Evolutionary conservation across 2,329 filamentous ascomycete species (phyloP), one percentile per base, ranked within the genome.

Genomic region (Xylariaceae sp.): DNA sequence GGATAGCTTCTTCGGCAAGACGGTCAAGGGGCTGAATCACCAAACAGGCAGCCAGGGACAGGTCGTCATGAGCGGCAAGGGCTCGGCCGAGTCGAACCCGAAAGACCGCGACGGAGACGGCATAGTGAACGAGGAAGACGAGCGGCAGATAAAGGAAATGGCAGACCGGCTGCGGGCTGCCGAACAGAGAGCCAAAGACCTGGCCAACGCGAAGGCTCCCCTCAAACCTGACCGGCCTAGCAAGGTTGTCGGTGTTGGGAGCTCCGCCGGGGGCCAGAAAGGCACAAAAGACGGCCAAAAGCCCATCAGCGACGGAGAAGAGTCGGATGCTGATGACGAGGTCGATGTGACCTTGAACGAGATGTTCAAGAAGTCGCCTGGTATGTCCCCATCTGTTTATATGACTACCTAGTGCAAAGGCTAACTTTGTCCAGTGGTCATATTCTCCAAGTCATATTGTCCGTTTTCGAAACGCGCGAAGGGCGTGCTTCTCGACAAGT

Each of bases 361-460:
- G 6, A 94, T 96, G 31, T 60, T 96, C 44, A 92, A 89, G 64
- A 82, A 79, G 53, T 79, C 85, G 3, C 88, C 90, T 12, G 80
- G 87, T 93, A 75, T 46, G 75, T 22, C 28, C n/a, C n/a, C n/a
- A n/a, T n/a, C n/a, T n/a, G 13, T 21, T 5, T 13, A 14, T 19
- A 29, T 28, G 24, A 38, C 39, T 18, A 42, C 31, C 27, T 17
- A 19, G 28, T 36, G 19, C 34, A 33, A 46, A 32, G 12, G 36
- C 26, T 9, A 34, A 35, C 29, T 26, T 42, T 32, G 35, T 6
- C 21, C 50, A 92, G 87, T 96, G 39, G 84, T 95, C 56, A 86
- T 98, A 50, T 96, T 96, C 65, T 94, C 88, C 44, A 96, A 98
- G 61, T 77, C 83, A 1, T 94, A 90, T 63, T 98, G 92, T 59